Evolutionary conservation across 352 stramenopile genomes (phyloP).

Genomic region (Phytophthora gonapodyides): DNA sequence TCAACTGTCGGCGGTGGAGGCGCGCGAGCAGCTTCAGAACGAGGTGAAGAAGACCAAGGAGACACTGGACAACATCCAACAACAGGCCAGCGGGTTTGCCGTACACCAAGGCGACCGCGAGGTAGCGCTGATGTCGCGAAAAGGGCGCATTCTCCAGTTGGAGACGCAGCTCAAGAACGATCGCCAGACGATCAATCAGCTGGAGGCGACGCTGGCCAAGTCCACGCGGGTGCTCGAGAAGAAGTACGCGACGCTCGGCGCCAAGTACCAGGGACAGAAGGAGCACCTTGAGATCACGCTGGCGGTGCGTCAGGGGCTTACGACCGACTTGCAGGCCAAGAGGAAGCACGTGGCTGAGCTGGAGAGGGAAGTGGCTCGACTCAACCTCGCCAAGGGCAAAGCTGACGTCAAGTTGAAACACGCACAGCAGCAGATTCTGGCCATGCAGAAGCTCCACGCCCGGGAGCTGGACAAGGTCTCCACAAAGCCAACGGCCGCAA

Average conservation of each 20-base stretch:
- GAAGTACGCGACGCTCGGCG: conserved; percentile 34
- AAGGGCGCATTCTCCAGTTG: conserved; percentile 59
- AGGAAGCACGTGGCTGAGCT: conserved; percentile 49
- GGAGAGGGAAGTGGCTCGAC: conserved; percentile 32
- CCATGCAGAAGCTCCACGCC: conserved; percentile 58
- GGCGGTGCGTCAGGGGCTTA: conserved; percentile 58
- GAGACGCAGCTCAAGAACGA: conserved; percentile 63
- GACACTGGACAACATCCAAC: conserved; percentile 35
- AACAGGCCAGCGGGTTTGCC: conserved; percentile 49
- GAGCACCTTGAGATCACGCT: conserved; percentile 68
- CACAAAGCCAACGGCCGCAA: neutral
- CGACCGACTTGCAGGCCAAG: conserved; percentile 56
- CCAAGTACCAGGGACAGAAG: conserved; percentile 56
- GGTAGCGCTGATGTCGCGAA: conserved; percentile 49
- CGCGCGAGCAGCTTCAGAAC: conserved; percentile 18
- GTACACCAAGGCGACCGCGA: conserved; percentile 53
- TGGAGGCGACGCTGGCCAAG: conserved; percentile 47
- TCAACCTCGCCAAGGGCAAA: conserved; percentile 26
- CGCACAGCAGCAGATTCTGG: conserved; percentile 52
- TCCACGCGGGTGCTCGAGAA: conserved; percentile 42
- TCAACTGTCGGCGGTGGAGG: conserved; percentile 22
- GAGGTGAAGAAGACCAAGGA: conserved; percentile 44
- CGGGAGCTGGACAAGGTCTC: conserved; percentile 44
- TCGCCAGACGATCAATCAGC: conserved; percentile 46
- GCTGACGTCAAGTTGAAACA: conserved; percentile 42